Conservation (phyloP, 345 rosid genomes). For the Eucalyptus leucophloia region DNA sequence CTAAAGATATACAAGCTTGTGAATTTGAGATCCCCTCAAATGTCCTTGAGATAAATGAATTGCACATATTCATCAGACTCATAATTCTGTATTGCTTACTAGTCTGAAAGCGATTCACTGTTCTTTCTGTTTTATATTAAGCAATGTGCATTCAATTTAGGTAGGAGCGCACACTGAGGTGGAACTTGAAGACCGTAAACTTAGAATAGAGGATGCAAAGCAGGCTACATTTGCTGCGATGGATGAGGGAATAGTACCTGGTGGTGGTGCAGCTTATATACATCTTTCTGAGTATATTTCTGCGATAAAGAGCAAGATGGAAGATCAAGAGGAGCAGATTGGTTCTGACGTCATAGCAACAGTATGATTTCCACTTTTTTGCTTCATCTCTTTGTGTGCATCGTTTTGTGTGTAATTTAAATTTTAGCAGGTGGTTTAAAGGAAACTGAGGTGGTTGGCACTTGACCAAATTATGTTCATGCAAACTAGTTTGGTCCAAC, state of each 20-base stretch:
- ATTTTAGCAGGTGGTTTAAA: background rate
- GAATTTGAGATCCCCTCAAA: background rate
- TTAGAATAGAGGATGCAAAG: conserved; percentile 84
- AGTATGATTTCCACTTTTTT: conserved; percentile 10
- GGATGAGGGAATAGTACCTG: conserved; percentile 87
- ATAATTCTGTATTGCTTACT: background rate
- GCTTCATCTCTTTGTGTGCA: background rate
- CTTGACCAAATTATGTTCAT: background rate
- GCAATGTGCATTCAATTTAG: background rate
- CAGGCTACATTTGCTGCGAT: conserved; percentile 91
- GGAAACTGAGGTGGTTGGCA: background rate
- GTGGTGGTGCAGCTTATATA: conserved; percentile 80
- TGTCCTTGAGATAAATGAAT: background rate
- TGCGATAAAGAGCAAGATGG: conserved; percentile 33
- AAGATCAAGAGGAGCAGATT: conserved; percentile 54
- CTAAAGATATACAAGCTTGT: background rate
- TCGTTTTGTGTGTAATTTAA: background rate
- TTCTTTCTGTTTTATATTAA: background rate
- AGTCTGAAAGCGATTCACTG: background rate
- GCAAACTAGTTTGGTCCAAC: background rate
- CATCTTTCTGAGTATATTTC: conserved; percentile 56
- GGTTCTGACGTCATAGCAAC: conserved; percentile 63
- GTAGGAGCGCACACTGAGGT: conserved; percentile 73
- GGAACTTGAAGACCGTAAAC: conserved; percentile 89
- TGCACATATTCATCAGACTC: background rate